Conservation (phyloP, 1,139 yeast species). For the Pneumocystis oryctolagi region DNA sequence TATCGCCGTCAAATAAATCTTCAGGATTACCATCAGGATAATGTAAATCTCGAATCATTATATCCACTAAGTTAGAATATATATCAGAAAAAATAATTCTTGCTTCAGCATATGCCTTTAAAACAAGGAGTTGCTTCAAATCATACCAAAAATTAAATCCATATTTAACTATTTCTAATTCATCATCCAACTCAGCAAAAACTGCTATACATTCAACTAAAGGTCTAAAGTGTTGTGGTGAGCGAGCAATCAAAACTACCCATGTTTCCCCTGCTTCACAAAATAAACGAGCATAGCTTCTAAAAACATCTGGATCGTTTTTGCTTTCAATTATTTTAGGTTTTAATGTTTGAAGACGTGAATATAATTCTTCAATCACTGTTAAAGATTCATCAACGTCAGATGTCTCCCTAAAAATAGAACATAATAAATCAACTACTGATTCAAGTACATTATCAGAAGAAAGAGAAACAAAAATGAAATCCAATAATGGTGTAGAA, state of each 20-base stretch:
- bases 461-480: slow-evolving; percentile 54
- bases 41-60: slow-evolving; percentile 56
- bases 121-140: slow-evolving; percentile 53
- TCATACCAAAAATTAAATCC: slow-evolving; percentile 88
- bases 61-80: slow-evolving; percentile 47
- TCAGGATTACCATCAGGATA: slow-evolving; percentile 41
- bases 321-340: slow-evolving; percentile 33
- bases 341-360: slow-evolving; percentile 48
- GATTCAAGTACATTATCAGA: slow-evolving; percentile 55
- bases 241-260: slow-evolving; percentile 72
- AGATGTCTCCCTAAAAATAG: slow-evolving; percentile 66
- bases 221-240: slow-evolving; percentile 55
- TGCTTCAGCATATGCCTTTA: slow-evolving; percentile 49
- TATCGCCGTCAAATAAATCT: slow-evolving; percentile 40
- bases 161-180: slow-evolving; percentile 75
- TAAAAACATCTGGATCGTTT: slow-evolving; percentile 58
- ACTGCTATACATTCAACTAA: slow-evolving; percentile 55
- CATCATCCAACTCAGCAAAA: slow-evolving; percentile 44
- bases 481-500: slow-evolving; percentile 44
- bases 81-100: slow-evolving; percentile 42
- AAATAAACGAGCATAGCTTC: slow-evolving; percentile 60
- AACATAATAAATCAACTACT: slow-evolving; percentile 72
- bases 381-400: slow-evolving; percentile 41
- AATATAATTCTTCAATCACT: slow-evolving; percentile 51
- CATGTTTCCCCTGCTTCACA: slow-evolving; percentile 93